Evolutionary conservation across 225 moss, liverwort and hornwort species (phyloP), one percentile per base, ranked within the genome.

Genomic region (Pseudoscleropodium purum): DNA sequence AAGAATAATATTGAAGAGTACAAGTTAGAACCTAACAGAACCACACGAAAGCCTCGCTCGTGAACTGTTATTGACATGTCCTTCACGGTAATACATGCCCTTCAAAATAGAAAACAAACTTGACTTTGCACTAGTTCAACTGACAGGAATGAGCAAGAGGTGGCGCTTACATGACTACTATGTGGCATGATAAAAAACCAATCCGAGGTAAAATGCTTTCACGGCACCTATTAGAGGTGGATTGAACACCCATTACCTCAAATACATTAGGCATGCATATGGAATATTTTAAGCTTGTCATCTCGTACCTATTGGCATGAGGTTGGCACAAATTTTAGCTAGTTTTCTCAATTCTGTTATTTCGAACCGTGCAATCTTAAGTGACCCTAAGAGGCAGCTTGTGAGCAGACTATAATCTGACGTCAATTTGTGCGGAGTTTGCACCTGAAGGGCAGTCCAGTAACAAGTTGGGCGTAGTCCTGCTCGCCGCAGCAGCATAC

Each of bases 391-490:
- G 70, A 81, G 60, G 54, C 20, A 84, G 59, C 79, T 57, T 59
- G 25, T 73, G 72, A 88, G 33, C 83, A 62, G 25, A 72, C 43
- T n/a, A 47, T 23, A 15, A 37, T 75, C 34, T 41, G 65, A 84
- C 31, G 74, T 84, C 52, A 86, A 79, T 68, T 64, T 85, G 47
- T 24, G 75, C 13, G 27, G 79, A 52, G 24, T 66, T 72, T 80
- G 88, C 69, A 94, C 95, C 93, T 94, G 92, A 75, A 94, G 89
- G 75, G 93, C 91, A 69, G 92, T 94, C 95, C 94, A 95, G 52
- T 95, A 96, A 82, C 94, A 95, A 87, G 84, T 69, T 73, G 96
- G 95, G 47, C 91, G 95, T 43, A 96, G 92, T 73, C 96, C 96
- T 76, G 95, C 91, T 90, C 92, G 91, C 63, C 92, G 93, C 89